A percentile compares a stretch with the other conserved stretches of the same genome.
phyloP scores from a whole-genome alignment of 805 yeast species.

The Teunomyces barrocoloradensis region DNA sequence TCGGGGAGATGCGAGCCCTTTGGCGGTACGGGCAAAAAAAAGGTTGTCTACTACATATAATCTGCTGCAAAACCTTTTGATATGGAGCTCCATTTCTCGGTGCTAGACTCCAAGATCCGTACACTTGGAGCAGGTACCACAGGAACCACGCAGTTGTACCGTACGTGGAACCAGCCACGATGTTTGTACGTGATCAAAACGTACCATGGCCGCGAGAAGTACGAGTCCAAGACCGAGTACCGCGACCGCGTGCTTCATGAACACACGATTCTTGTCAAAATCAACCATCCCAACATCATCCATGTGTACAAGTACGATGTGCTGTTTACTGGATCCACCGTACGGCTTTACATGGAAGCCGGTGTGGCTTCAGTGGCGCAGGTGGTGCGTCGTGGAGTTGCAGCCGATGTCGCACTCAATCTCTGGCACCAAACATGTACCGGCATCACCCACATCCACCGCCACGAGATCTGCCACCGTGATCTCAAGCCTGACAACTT shows the following conservation, averaged over 20 bases:
- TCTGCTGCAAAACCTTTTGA: background rate
- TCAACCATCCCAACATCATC: constrained; percentile 36
- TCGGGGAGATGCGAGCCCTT: background rate
- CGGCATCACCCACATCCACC: constrained; percentile 42
- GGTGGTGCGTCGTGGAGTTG: background rate
- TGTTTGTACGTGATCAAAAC: constrained; percentile 44
- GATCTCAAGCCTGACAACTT: constrained; percentile 51
- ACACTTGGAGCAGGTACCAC: constrained; percentile 30
- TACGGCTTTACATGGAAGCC: constrained; percentile 34
- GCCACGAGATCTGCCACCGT: constrained; percentile 40
- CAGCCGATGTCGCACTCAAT: constrained; percentile 19
- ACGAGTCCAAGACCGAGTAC: constrained; percentile 42
- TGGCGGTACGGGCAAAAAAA: background rate
- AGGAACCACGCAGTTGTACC: constrained; percentile 31
- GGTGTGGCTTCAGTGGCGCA: constrained; percentile 13
- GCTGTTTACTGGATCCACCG: constrained; percentile 16
- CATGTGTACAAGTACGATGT: constrained; percentile 28
- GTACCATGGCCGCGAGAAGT: constrained; percentile 37
- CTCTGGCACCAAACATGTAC: constrained; percentile 41
- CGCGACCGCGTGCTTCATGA: constrained; percentile 37
- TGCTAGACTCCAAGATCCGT: constrained; percentile 1
- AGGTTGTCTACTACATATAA: background rate
- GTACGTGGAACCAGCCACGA: background rate
- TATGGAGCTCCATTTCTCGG: background rate
- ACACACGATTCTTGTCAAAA: constrained; percentile 23